Conservation (phyloP, 805 yeast species). For the Millerago galiae region DNA sequence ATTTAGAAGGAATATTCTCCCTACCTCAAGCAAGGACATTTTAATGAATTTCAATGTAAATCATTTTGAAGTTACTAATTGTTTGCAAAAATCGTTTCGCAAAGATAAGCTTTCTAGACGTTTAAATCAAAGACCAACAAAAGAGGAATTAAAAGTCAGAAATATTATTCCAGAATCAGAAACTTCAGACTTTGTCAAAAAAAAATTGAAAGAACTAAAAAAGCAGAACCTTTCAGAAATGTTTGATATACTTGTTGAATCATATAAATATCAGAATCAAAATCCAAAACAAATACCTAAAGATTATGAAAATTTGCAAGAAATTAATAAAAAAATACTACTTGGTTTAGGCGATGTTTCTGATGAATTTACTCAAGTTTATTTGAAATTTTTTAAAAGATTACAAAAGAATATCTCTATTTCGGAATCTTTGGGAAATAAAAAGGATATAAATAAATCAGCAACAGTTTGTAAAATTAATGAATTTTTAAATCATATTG, state of each 20-base stretch:
- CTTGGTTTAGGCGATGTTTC: not conserved
- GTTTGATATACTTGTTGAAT: slow-evolving; percentile 10
- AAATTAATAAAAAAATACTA: not conserved
- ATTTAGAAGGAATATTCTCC: slow-evolving; percentile 16
- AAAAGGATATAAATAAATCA: not conserved
- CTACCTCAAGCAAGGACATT: slow-evolving; percentile 1
- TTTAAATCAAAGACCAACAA: slow-evolving; percentile 16
- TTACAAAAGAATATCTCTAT: not conserved
- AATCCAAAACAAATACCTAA: not conserved
- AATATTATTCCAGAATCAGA: slow-evolving; percentile 14
- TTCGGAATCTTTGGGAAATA: not conserved
- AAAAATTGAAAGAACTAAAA: slow-evolving; percentile 10
- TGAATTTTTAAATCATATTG: slow-evolving; percentile 10
- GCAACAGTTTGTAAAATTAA: not conserved
- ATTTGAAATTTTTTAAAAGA: slow-evolving; percentile 3
- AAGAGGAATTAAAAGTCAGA: slow-evolving; percentile 14
- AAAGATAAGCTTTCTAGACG: slow-evolving; percentile 15
- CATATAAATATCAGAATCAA: slow-evolving; percentile 12
- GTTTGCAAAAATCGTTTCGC: slow-evolving; percentile 13
- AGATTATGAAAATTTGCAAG: not conserved
- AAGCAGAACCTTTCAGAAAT: slow-evolving; percentile 13
- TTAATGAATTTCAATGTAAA: slow-evolving; percentile 4
- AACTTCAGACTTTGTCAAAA: slow-evolving; percentile 4
- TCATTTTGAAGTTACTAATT: slow-evolving; percentile 3
- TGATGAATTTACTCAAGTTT: slow-evolving; percentile 7